Evolutionary conservation across 257 asterid species (phyloP).

Genomic region (Agastache rugosa): DNA sequence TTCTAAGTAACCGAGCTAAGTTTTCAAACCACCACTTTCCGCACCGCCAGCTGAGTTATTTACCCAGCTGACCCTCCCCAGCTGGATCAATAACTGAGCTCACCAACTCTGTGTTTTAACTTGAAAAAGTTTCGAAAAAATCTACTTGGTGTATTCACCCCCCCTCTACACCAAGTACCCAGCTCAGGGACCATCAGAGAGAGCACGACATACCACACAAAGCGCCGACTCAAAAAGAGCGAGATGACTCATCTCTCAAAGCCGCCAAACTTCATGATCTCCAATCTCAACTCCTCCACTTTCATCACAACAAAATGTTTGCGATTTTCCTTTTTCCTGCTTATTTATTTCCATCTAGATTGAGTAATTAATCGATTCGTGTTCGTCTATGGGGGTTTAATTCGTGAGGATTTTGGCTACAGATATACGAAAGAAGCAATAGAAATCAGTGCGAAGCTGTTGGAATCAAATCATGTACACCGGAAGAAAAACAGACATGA

Average conservation of each 20-base stretch:
- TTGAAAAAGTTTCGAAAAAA: no score
- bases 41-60: no score
- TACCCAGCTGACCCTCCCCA: no score
- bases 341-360: constrained; percentile 18
- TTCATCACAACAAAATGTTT: constrained; percentile 74
- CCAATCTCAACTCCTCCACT: constrained; percentile 77
- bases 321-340: not conserved
- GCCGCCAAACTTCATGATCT: constrained; percentile 76
- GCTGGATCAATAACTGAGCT: no score
- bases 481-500: no score
- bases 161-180: no score
- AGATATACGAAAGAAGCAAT: constrained; percentile 87
- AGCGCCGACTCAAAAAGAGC: constrained; percentile 61
- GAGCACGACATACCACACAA: constrained; percentile 83
- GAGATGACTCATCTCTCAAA: constrained; percentile 59
- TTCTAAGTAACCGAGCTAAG: no score
- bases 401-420: constrained; percentile 34
- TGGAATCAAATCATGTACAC: constrained; percentile 87
- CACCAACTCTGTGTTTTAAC: no score
- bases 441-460: constrained; percentile 68
- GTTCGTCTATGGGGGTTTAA: not conserved
- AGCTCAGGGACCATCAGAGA: no score
- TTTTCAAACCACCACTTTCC: no score
- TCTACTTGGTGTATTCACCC: no score
- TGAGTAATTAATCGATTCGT: not conserved